Evolutionary conservation across 1,284 basidiomycete genomes (phyloP).

Genomic region (Phellopilus nigrolimitatus): DNA sequence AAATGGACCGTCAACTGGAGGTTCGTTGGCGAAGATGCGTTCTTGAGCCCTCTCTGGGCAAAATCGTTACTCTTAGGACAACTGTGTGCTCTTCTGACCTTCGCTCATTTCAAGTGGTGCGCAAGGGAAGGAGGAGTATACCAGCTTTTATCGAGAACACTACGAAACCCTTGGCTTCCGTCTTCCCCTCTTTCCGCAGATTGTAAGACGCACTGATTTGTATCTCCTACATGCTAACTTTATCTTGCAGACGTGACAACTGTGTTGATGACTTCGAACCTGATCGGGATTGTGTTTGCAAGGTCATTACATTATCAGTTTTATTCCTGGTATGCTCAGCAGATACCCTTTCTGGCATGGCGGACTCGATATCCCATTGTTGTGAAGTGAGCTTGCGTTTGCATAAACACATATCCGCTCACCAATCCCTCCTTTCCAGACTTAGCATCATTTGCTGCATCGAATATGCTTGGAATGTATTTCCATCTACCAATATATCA

Average conservation of each 20-base stretch:
- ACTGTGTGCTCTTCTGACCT: constrained; percentile 50
- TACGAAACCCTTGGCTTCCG: constrained; percentile 33
- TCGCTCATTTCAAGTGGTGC: constrained; percentile 76
- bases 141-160: constrained; percentile 30
- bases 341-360: constrained; percentile 84
- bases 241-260: constrained; percentile 65
- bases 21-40: constrained; percentile 72
- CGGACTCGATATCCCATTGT: constrained; percentile 59
- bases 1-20: constrained; percentile 99
- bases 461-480: constrained; percentile 87
- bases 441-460: constrained; percentile 55
- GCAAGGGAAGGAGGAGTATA: constrained; percentile 58
- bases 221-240: not conserved
- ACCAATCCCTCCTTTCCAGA: constrained; percentile 38
- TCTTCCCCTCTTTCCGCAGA: constrained; percentile 47
- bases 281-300: constrained; percentile 89
- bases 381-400: constrained; percentile 49
- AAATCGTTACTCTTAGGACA: constrained; percentile 65
- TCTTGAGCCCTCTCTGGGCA: constrained; percentile 66
- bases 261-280: constrained; percentile 85
- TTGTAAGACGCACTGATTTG: constrained; percentile 46
- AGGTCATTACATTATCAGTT: constrained; percentile 99
- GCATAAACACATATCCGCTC: not conserved
- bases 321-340: constrained; percentile 96
- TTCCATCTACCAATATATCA: constrained; percentile 73